Conservation (phyloP, 768 basidiomycete genomes). For the Harrya chromipes region DNA sequence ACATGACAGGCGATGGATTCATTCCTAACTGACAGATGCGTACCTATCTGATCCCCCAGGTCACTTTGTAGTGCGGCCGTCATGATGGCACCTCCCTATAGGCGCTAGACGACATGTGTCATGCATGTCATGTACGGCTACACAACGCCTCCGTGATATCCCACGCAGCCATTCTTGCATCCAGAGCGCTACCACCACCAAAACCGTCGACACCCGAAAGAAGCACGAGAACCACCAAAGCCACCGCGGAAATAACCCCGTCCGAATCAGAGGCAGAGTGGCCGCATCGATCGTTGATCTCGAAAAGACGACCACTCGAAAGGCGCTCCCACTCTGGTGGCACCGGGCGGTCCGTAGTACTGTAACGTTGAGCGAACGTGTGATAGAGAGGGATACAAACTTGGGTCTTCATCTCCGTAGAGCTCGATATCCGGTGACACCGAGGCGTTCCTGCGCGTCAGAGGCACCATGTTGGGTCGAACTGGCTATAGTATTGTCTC, state of each 20-base stretch:
- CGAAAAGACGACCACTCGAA: not conserved
- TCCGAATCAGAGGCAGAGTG: constrained; percentile 1
- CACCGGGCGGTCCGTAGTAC: constrained; percentile 5
- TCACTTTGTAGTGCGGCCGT: not conserved
- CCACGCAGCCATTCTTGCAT: constrained; percentile 2
- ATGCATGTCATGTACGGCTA: constrained; percentile 1
- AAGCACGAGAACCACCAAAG: constrained; percentile 11
- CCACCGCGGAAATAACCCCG: constrained; percentile 25
- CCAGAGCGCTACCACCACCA: constrained; percentile 6
- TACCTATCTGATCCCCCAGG: not conserved
- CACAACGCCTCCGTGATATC: constrained; percentile 4
- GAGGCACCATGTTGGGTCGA: constrained; percentile 11
- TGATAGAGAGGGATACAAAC: constrained; percentile 18
- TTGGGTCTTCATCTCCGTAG: constrained; percentile 26
- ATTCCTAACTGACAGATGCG: constrained; percentile 1
- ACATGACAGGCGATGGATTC: constrained; percentile 1
- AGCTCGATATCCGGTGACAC: constrained; percentile 22
- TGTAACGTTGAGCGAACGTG: constrained; percentile 24
- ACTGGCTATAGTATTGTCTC: constrained; percentile 23
- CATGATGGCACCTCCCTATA: not conserved
- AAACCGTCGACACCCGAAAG: constrained; percentile 3
- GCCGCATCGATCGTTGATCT: constrained; percentile 22
- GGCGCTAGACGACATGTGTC: not conserved
- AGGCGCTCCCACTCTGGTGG: constrained; percentile 13
- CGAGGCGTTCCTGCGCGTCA: constrained; percentile 28